Percentiles rank a stretch among this genome's conserved stretches.
Evolutionary conservation across 371 early-diverging fungal genomes (phyloP).

Genomic region (Mucor piriformis): DNA sequence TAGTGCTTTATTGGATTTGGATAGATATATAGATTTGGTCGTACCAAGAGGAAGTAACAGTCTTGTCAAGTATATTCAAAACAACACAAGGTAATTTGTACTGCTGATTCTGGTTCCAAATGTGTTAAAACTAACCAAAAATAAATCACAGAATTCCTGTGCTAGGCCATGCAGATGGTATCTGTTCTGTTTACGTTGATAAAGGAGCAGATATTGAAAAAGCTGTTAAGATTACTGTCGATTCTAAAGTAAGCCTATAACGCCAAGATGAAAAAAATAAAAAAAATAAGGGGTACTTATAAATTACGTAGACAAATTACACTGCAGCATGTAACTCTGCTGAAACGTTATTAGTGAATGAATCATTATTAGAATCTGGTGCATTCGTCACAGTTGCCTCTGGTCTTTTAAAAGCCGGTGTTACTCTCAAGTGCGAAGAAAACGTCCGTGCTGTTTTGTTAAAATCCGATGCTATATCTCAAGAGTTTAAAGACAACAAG

Average conservation of each 20-base stretch:
- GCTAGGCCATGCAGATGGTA: constrained; percentile 96
- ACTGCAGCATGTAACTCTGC: constrained; percentile 96
- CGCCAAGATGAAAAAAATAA: not conserved
- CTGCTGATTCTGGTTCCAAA: too few species aligned
- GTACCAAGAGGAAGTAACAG: constrained; percentile 94
- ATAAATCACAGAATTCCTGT: constrained; percentile 85
- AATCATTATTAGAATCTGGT: constrained; percentile 50
- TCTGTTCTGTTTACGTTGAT: constrained; percentile 92
- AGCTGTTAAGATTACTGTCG: constrained; percentile 80
- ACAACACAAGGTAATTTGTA: constrained; percentile 80
- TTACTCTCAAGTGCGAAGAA: constrained; percentile 67
- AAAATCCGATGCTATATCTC: constrained; percentile 7
- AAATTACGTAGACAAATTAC: constrained; percentile 70
- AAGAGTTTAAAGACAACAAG: constrained; percentile 24
- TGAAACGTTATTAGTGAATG: constrained; percentile 90
- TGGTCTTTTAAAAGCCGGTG: constrained; percentile 58
- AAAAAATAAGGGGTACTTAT: not conserved
- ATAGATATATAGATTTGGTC: constrained; percentile 92
- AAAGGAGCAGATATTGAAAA: constrained; percentile 75
- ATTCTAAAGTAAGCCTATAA: constrained; percentile 73
- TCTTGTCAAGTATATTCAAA: constrained; percentile 88
- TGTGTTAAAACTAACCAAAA: not conserved
- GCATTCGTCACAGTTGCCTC: constrained; percentile 54
- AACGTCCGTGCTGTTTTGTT: constrained; percentile 32
- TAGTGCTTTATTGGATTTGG: constrained; percentile 79